Evolutionary conservation across 108 stramenopile species (phyloP).

Genomic region (Skeletonema costatum): DNA sequence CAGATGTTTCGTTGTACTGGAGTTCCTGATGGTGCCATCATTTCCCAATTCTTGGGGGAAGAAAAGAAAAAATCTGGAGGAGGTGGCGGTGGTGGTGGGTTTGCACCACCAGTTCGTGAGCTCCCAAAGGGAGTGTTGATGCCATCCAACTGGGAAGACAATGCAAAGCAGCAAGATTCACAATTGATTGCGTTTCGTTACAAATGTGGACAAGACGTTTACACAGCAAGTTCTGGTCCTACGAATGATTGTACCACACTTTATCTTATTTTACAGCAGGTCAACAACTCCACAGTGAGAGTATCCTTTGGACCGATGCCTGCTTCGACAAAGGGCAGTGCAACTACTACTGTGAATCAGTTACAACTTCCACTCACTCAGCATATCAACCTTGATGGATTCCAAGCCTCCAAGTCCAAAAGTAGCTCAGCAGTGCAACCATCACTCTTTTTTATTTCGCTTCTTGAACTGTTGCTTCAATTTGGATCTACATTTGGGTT

Average conservation of each 20-base stretch:
- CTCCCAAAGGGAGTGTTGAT: slow-evolving; percentile 61
- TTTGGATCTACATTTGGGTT: slow-evolving; percentile 57
- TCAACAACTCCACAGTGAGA: slow-evolving; percentile 2
- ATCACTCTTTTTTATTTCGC: slow-evolving; percentile 67
- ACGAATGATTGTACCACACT: slow-evolving; percentile 20
- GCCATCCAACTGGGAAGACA: slow-evolving; percentile 66
- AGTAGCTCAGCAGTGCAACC: slow-evolving; percentile 36
- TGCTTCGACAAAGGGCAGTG: slow-evolving; percentile 1
- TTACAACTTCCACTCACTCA: slow-evolving; percentile 54
- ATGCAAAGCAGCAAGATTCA: slow-evolving; percentile 10
- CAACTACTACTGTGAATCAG: neutral
- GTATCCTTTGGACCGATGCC: slow-evolving; percentile 29
- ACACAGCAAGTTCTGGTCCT: slow-evolving; percentile 3
- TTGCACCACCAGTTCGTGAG: slow-evolving; percentile 82
- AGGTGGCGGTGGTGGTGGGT: slow-evolving; percentile 37
- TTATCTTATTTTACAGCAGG: slow-evolving; percentile 19
- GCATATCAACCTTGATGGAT: slow-evolving; percentile 75
- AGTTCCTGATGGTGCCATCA: slow-evolving; percentile 42
- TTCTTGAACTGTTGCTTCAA: slow-evolving; percentile 50
- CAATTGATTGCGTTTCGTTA: slow-evolving; percentile 39
- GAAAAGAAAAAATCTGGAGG: slow-evolving; percentile 7
- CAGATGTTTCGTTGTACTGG: slow-evolving; percentile 65
- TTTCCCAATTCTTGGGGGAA: slow-evolving; percentile 5
- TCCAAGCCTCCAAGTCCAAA: slow-evolving; percentile 44
- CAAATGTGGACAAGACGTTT: slow-evolving; percentile 20